Evolutionary conservation across 2,329 filamentous ascomycete genomes (phyloP), one percentile per base, ranked within the genome.

Genomic region (Diaporthe aspalathi): DNA sequence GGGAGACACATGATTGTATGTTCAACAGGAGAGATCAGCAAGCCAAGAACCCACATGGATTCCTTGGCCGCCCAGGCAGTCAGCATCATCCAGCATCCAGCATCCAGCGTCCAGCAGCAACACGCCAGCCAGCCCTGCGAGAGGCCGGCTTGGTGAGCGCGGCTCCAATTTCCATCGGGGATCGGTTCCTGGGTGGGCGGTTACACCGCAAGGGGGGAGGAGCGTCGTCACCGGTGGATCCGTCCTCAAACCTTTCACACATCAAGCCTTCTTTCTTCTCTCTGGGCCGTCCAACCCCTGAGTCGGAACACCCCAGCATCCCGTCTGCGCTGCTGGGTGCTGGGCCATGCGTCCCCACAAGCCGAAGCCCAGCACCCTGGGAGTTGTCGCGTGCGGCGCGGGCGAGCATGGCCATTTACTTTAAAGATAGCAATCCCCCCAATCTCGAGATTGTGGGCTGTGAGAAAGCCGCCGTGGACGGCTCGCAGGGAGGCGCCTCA

Each of bases 161-260:
- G 57, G 43, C 57, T 47, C 56, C 32, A 32, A 45, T 4, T 47
- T 5, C 40, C 57, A 49, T 49, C 20, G 43, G 43, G 50, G 52
- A 54, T 56, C n/a, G 66, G 60, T 17, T 32, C 40, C 22, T 38
- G 27, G 29, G 53, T 54, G 43, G 50, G 66, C 50, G 40, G 52
- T 68, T 29, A 50, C 40, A 32, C 29, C 53, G 65, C 65, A 47
- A 56, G 27, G 54, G 49, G n/a, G 54, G 49, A 24, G 29, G 29
- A 68, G 32, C 67, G 67, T 68, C 67, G 67, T 68, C 67, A 68
- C 45, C 53, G 53, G 67, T 68, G 67, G 67, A 49, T 43, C 67
- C 67, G 45, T 32, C 52, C 43, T 50, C 53, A 68, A 60, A 60
- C 43, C 66, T 57, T 68, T 60, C 66, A 38, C 52, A 57, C 27